phyloP scores from a whole-genome alignment of 805 yeast genomes.

The Monosporozyma aerobia region DNA sequence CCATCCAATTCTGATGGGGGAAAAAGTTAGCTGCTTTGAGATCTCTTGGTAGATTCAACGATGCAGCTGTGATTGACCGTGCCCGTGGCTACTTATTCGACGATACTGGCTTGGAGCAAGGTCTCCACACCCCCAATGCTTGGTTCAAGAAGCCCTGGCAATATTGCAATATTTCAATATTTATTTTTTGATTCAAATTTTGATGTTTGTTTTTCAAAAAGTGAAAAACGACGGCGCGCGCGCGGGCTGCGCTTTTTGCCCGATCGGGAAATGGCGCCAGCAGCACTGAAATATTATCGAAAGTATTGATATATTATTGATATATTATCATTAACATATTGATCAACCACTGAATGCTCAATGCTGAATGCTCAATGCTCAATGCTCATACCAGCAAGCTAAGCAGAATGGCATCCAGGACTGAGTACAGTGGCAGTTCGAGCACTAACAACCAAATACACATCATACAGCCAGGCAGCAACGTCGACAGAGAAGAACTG shows the following conservation, averaged over 20 bases:
- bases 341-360: too few relatives aligned
- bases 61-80: constrained; percentile 42
- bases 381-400: too few relatives aligned
- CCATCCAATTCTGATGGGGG: constrained; percentile 47
- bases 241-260: neutral
- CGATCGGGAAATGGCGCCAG: neutral
- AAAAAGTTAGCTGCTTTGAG: constrained; percentile 58
- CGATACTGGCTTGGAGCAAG: constrained; percentile 57
- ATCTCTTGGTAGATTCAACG: constrained; percentile 54
- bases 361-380: too few relatives aligned
- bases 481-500: neutral
- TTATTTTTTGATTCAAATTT: too few relatives aligned
- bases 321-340: too few relatives aligned
- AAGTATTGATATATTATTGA: too few relatives aligned
- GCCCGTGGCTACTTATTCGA: constrained; percentile 48
- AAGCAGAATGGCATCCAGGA: neutral
- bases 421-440: neutral
- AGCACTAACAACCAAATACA: neutral
- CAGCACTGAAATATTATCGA: neutral
- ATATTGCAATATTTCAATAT: too few relatives aligned
- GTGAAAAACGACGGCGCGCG: too few relatives aligned
- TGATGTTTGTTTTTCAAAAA: too few relatives aligned
- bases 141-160: constrained; percentile 45
- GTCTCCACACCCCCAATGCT: constrained; percentile 63
- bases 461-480: neutral